Evolutionary conservation across 768 basidiomycete genomes (phyloP).

Genomic region (Tylopilus felleus): DNA sequence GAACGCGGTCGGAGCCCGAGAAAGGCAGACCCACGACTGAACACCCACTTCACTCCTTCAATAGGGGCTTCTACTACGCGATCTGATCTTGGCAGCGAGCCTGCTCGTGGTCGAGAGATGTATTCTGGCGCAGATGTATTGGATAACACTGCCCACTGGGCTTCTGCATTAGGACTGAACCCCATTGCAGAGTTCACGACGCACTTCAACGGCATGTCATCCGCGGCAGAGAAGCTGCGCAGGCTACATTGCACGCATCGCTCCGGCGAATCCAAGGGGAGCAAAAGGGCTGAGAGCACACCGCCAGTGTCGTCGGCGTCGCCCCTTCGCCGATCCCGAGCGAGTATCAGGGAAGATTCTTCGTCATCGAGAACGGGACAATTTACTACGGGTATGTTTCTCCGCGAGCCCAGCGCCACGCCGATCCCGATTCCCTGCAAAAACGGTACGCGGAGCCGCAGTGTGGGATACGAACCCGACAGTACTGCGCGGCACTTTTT

Average conservation of each 20-base stretch:
- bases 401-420: constrained; percentile 25
- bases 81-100: constrained; percentile 24
- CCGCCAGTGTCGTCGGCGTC: constrained; percentile 28
- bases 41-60: constrained; percentile 21
- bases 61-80: constrained; percentile 22
- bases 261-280: neutral
- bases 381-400: constrained; percentile 19
- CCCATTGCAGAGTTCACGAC: constrained; percentile 23
- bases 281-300: constrained; percentile 30
- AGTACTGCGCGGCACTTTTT: constrained; percentile 11
- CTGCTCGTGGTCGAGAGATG: constrained; percentile 17
- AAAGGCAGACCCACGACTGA: constrained; percentile 13
- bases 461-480: constrained; percentile 22
- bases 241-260: constrained; percentile 10
- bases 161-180: constrained; percentile 20
- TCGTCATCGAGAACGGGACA: constrained; percentile 6
- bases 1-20: constrained; percentile 29
- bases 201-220: constrained; percentile 10
- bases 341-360: constrained; percentile 8
- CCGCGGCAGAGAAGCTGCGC: constrained; percentile 22
- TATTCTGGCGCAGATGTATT: constrained; percentile 21
- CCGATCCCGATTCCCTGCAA: constrained; percentile 24
- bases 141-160: constrained; percentile 29
- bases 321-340: constrained; percentile 10
- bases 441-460: constrained; percentile 26